Evolutionary conservation across 1,139 yeast genomes (phyloP).

Genomic region (Candida sp.): DNA sequence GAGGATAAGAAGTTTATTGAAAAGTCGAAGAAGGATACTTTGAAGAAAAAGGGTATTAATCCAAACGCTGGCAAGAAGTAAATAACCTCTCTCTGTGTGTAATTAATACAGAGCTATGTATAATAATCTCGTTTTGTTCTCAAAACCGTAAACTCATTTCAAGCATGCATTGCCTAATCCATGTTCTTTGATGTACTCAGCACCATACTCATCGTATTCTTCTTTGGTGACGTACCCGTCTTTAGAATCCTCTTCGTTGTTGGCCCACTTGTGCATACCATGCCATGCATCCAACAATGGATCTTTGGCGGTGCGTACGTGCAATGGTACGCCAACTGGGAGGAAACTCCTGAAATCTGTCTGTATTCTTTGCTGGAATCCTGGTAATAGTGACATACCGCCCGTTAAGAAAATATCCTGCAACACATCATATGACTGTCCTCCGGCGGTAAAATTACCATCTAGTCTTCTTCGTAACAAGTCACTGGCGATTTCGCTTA

Average conservation of each 20-base stretch:
- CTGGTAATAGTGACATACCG: conserved; percentile 72
- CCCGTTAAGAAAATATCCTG: conserved; percentile 85
- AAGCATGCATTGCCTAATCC: conserved; percentile 67
- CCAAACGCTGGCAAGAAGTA: conserved; percentile 43
- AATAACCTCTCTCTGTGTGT: too few relatives aligned
- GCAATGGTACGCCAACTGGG: conserved; percentile 69
- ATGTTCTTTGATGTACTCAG: conserved; percentile 90
- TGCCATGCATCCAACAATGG: conserved; percentile 88
- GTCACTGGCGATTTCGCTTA: conserved; percentile 76
- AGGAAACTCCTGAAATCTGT: conserved; percentile 71
- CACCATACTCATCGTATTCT: conserved; percentile 89
- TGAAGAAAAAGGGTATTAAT: conserved; percentile 83
- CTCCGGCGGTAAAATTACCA: conserved; percentile 53
- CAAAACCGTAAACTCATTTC: not conserved
- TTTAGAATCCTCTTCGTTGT: conserved; percentile 48
- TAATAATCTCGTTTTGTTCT: too few relatives aligned
- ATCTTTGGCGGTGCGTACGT: conserved; percentile 66
- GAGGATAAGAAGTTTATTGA: conserved; percentile 81
- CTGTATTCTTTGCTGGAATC: conserved; percentile 66
- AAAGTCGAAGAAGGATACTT: conserved; percentile 70
- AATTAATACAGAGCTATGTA: not conserved
- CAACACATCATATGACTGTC: conserved; percentile 55
- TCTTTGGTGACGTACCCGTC: conserved; percentile 59
- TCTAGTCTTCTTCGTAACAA: conserved; percentile 65
- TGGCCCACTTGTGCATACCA: conserved; percentile 89